phyloP scores from a whole-genome alignment of 1,284 basidiomycete species.

The Phylloporus sp. region DNA sequence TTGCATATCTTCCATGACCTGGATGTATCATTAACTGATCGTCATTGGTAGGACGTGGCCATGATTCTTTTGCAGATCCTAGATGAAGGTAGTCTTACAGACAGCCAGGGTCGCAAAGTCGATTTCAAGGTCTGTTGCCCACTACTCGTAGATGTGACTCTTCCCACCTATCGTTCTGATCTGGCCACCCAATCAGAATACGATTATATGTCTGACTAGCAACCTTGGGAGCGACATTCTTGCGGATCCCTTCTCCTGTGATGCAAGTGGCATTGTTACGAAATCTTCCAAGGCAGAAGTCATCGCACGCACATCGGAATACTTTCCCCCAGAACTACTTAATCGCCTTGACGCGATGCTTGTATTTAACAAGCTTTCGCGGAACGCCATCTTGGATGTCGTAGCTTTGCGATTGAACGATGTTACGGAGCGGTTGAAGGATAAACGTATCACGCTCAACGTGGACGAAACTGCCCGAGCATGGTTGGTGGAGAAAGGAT shows the following conservation, averaged over 20 bases:
- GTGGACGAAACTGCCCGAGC: slow-evolving; percentile 65
- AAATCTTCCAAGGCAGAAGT: slow-evolving; percentile 68
- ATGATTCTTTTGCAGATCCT: slow-evolving; percentile 93
- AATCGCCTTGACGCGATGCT: slow-evolving; percentile 89
- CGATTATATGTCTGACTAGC: slow-evolving; percentile 45
- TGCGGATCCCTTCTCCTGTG: slow-evolving; percentile 68
- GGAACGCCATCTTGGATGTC: slow-evolving; percentile 73
- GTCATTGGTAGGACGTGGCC: slow-evolving; percentile 66
- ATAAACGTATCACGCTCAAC: slow-evolving; percentile 73
- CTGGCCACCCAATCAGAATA: slow-evolving; percentile 33
- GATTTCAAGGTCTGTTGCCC: slow-evolving; percentile 70
- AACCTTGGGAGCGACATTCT: slow-evolving; percentile 74
- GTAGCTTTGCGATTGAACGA: slow-evolving; percentile 79
- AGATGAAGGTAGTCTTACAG: slow-evolving; percentile 90
- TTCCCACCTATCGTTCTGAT: neutral
- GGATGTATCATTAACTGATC: neutral
- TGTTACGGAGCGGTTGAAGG: slow-evolving; percentile 67
- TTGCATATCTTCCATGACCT: slow-evolving; percentile 21
- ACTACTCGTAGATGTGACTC: neutral
- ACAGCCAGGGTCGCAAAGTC: slow-evolving; percentile 78
- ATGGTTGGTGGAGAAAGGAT: slow-evolving; percentile 83
- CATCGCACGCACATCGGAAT: slow-evolving; percentile 73
- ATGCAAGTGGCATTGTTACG: slow-evolving; percentile 70
- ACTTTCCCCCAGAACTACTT: slow-evolving; percentile 90
- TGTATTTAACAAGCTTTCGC: slow-evolving; percentile 90